Evolutionary conservation across 371 early-diverging fungal genomes (phyloP).

Genomic region (Blastocladiella emersonii): DNA sequence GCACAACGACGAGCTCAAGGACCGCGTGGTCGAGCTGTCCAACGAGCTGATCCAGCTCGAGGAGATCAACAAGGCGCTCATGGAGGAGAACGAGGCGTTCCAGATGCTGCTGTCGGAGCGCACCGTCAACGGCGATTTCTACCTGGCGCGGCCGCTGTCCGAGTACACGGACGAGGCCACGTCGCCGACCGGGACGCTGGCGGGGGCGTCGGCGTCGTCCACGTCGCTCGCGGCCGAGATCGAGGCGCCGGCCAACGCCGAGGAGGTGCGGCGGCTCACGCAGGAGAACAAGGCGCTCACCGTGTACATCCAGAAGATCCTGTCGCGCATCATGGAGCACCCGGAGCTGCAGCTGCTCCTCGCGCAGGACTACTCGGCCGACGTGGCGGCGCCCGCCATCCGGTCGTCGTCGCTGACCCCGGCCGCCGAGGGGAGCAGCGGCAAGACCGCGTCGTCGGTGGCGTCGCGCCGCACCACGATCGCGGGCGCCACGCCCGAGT

Average conservation of each 20-base stretch:
- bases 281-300: constrained; percentile 44
- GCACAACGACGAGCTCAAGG: background rate
- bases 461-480: too few species aligned
- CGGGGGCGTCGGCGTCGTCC: too few species aligned
- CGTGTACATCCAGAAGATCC: constrained; percentile 50
- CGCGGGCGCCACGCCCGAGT: too few species aligned
- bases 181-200: too few species aligned
- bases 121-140: constrained; percentile 63
- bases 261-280: constrained; percentile 29
- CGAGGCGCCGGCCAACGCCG: constrained; percentile 6
- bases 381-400: background rate
- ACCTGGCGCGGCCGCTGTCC: constrained; percentile 5
- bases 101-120: constrained; percentile 65
- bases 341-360: constrained; percentile 22
- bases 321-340: constrained; percentile 30
- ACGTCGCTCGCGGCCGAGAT: background rate
- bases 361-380: background rate
- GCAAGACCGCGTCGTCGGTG: too few species aligned
- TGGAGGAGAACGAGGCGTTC: constrained; percentile 75
- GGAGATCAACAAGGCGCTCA: constrained; percentile 18
- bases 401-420: background rate
- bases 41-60: background rate
- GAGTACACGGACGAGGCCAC: too few species aligned
- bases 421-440: background rate
- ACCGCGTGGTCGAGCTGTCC: background rate